Evolutionary conservation across 1,284 basidiomycete species (phyloP).

Genomic region (Bjerkandera adusta): DNA sequence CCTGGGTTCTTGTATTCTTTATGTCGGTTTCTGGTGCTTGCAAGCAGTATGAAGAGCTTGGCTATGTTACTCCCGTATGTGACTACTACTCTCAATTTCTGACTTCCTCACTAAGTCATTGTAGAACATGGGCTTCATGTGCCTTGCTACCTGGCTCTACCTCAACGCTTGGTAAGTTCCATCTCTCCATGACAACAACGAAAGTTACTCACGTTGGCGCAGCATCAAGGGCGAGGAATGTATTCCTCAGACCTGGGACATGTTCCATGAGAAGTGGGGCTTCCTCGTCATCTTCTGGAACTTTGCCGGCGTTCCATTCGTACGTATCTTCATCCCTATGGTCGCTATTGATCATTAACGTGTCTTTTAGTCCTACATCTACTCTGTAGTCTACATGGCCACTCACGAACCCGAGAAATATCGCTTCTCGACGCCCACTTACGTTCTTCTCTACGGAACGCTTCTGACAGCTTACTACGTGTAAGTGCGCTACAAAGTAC

Average conservation of each 20-base stretch:
- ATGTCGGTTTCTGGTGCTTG: constrained; percentile 90
- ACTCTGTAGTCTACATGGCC: constrained; percentile 98
- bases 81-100: no score
- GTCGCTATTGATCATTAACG: constrained; percentile 8
- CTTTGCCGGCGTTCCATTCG: constrained; percentile 89
- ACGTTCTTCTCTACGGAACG: constrained; percentile 71
- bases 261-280: constrained; percentile 96
- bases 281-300: constrained; percentile 99
- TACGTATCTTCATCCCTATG: constrained; percentile 35
- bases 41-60: constrained; percentile 93
- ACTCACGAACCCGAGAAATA: constrained; percentile 90
- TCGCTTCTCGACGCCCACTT: constrained; percentile 77
- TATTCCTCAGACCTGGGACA: constrained; percentile 99
- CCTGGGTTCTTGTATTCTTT: constrained; percentile 96
- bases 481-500: constrained; percentile 43
- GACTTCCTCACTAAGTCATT: constrained; percentile 1
- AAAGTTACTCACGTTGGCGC: background rate
- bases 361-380: constrained; percentile 83
- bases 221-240: constrained; percentile 90
- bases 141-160: constrained; percentile 93
- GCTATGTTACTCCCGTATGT: constrained; percentile 87
- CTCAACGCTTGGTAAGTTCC: constrained; percentile 85
- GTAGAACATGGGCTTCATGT: constrained; percentile 98
- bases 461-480: constrained; percentile 85
- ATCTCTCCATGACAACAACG: background rate